Evolutionary conservation across 306 rosid genomes (phyloP), one percentile per base, ranked within the genome.

Genomic region (Cajanus cajan): DNA sequence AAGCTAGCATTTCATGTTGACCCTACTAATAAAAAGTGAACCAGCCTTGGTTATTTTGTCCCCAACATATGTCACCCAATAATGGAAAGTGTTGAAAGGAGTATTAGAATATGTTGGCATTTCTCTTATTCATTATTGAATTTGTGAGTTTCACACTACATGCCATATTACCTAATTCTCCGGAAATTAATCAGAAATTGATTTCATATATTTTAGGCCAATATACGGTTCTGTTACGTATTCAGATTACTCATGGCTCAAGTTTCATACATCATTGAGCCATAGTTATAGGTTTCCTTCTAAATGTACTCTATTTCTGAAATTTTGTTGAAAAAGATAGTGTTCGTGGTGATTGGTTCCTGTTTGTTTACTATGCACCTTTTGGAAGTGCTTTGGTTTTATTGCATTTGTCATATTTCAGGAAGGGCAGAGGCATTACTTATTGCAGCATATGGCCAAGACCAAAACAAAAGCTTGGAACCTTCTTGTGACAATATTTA

Each of bases 401-500:
- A 24, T 8, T 16, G 33, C 51, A 73, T 47, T 77, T 64, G 47
- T 62, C 33, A 57, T 81, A 8, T 82, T 84, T 80, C 70, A 94
- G 98, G 98, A 78, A 92, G 98, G 87, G 98, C 98, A 52, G 98
- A 94, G 76, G 98, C 98, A 69, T 79, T 94, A 68, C 92, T 94
- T 73, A 94, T 94, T 84, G 98, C 98, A 80, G 97, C 98, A 37
- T 94, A 92, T 84, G 98, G 98, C 16, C 90, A 87, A 61, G 83
- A 85, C 68, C 66, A 82, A 63, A 83, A 59, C 73, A 64, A 86
- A 71, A 76, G 85, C 71, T 57, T 78, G 61, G 74, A 82, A 76
- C 68, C 86, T 11, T 77, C 85, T 54, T 40, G 73, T 59, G 33
- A 28, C 31, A 28, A 44, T 43, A 41, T 63, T 33, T 43, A 71